Evolutionary conservation across 2,329 filamentous ascomycete genomes (phyloP).

Genomic region (Pyricularia grisea): DNA sequence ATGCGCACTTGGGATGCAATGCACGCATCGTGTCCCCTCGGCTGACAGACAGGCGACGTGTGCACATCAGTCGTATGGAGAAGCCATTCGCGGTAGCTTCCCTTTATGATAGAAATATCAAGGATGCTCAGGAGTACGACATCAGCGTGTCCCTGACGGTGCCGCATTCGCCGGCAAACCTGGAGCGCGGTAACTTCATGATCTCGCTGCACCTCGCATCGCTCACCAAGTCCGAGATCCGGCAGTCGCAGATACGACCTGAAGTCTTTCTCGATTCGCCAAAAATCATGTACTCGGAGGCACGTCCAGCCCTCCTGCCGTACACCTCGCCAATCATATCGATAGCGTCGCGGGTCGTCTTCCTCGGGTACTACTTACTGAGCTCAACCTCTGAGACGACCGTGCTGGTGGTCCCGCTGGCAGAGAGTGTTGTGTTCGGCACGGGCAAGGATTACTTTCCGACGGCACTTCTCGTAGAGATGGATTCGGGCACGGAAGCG

Average conservation of each 20-base stretch:
- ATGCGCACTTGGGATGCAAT: neutral
- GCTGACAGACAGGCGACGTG: neutral
- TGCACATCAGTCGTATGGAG: neutral
- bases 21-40: neutral
- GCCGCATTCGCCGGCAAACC: constrained; percentile 69
- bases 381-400: constrained; percentile 56
- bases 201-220: constrained; percentile 64
- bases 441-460: constrained; percentile 26
- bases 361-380: constrained; percentile 61
- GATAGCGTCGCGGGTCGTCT: constrained; percentile 46
- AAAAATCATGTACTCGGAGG: constrained; percentile 44
- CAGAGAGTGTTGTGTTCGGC: constrained; percentile 61
- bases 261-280: constrained; percentile 25
- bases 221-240: constrained; percentile 12
- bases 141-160: constrained; percentile 65
- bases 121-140: constrained; percentile 74
- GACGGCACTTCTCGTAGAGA: constrained; percentile 44
- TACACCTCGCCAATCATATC: constrained; percentile 67
- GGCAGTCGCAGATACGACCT: constrained; percentile 11
- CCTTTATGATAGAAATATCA: constrained; percentile 42
- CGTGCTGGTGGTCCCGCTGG: constrained; percentile 57
- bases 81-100: constrained; percentile 43
- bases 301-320: constrained; percentile 68
- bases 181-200: constrained; percentile 88
- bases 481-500: constrained; percentile 45